phyloP scores from a whole-genome alignment of 306 rosid genomes.

The Rubus parviflorus region DNA sequence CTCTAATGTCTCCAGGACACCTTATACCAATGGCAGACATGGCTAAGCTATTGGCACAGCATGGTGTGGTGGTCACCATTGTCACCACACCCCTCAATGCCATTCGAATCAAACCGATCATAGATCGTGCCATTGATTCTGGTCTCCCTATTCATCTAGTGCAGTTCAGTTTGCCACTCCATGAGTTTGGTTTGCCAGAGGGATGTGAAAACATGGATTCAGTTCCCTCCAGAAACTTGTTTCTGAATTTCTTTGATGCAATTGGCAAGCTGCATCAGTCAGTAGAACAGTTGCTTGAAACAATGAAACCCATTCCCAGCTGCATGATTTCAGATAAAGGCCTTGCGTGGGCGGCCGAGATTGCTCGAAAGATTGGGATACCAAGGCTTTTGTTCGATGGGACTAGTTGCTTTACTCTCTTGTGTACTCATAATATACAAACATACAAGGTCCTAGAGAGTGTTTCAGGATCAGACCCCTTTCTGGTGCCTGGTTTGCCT shows the following conservation, averaged over 20 bases:
- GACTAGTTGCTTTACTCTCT: conserved; percentile 22
- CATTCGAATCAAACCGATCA: not conserved
- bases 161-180: conserved; percentile 9
- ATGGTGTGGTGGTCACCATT: conserved; percentile 17
- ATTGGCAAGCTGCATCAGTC: conserved; percentile 6
- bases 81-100: conserved; percentile 24
- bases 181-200: conserved; percentile 25
- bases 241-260: not conserved
- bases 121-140: conserved; percentile 2
- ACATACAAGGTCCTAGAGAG: conserved; percentile 6
- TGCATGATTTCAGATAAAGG: conserved; percentile 30
- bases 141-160: conserved; percentile 9
- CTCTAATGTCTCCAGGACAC: conserved; percentile 31
- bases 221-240: not conserved
- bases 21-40: conserved; percentile 30
- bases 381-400: conserved; percentile 33
- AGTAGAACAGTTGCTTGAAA: conserved; percentile 21
- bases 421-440: conserved; percentile 20
- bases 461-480: conserved; percentile 4
- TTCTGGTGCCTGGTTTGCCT: conserved; percentile 34
- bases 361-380: conserved; percentile 10
- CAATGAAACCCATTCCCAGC: conserved; percentile 6
- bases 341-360: conserved; percentile 24
- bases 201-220: conserved; percentile 27
- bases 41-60: conserved; percentile 29